Base-by-base conservation (phyloP, 2,329 filamentous ascomycete species). In the Xylariaceae sp. region DNA sequence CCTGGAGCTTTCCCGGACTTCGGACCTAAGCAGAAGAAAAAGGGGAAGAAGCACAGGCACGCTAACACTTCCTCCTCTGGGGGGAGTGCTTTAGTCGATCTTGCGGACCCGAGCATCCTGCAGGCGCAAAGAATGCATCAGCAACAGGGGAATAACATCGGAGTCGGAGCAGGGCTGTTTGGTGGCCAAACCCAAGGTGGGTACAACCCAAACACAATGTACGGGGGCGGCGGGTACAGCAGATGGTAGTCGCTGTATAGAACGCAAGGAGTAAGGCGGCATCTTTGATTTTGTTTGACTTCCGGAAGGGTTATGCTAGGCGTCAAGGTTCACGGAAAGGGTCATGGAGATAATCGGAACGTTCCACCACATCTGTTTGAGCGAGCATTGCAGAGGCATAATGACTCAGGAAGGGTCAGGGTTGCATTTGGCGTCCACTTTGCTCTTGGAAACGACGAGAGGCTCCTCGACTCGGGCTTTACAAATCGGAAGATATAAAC, bases 61-160 rank as follows among this genome's bases (percentile, higher is more conserved):
- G 91, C 89, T 93, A 95, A 96, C 89, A 96, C 91, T 91, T 95
- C 90, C 87, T 97, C 91, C 83, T 95, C 89, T 83, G 87, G 87
- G 78, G 90, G 89, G 82, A 88, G 89, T 87, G 90, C 88, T 78
- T 83, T 96, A 91, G 90, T 94, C 77, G 90, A 97, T 94, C 89
- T 95, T 90, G 89, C 87, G 79, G 90, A 97, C 89, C 91, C 91
- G 79, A 95, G 89, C 80, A 96, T 96, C 80, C 83, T 97, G 79
- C 90, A 95, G 78, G 89, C 89, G 70, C 88, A 90, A 9, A 34
- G n/a, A 79, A 86, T 95, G 79, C 90, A 94, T 72, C 87, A 93
- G 74, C 78, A 82, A 60, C 83, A 86, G 73, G 57, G 57, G 39
- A 85, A 82, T 72, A 86, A 82, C 77, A 81, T 81, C 71, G 83